phyloP scores from a whole-genome alignment of 176 grass and related monocot species.

The Melocanna baccifera region DNA sequence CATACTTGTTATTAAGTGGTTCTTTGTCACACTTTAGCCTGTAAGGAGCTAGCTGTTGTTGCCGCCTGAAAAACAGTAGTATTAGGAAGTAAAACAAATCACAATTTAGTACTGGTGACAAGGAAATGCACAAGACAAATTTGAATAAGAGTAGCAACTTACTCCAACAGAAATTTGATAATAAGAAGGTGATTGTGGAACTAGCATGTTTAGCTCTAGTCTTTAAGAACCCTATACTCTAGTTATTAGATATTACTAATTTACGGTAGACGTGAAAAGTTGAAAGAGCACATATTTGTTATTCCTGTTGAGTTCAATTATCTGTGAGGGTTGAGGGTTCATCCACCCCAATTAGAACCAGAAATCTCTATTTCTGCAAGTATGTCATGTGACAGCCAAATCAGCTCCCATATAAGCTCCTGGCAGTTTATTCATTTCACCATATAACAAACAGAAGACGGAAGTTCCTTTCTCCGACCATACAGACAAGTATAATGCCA shows the following conservation, averaged over 20 bases:
- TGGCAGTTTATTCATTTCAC: not conserved
- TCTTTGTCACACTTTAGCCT: constrained; percentile 96
- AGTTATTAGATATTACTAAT: not conserved
- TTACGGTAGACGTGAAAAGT: not conserved
- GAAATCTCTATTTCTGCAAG: not conserved
- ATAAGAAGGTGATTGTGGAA: constrained; percentile 12
- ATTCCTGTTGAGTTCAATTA: not conserved
- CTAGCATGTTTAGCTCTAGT: not conserved
- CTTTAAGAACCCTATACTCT: not conserved
- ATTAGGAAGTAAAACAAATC: constrained; percentile 14
- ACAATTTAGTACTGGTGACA: not conserved
- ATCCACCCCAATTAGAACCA: constrained; percentile 9
- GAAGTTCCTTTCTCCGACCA: not conserved
- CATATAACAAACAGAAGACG: not conserved
- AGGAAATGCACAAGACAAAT: not conserved
- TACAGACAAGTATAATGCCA: not conserved
- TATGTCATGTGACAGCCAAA: not conserved
- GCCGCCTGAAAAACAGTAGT: constrained; percentile 64
- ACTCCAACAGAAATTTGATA: not conserved
- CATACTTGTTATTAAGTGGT: constrained; percentile 79
- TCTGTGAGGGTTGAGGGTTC: not conserved
- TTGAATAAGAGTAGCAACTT: not conserved
- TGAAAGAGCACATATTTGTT: not conserved
- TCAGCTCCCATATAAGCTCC: not conserved
- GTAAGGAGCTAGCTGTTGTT: constrained; percentile 76